Conservation (phyloP, 441 rosid species). For the Populus hybrid region DNA sequence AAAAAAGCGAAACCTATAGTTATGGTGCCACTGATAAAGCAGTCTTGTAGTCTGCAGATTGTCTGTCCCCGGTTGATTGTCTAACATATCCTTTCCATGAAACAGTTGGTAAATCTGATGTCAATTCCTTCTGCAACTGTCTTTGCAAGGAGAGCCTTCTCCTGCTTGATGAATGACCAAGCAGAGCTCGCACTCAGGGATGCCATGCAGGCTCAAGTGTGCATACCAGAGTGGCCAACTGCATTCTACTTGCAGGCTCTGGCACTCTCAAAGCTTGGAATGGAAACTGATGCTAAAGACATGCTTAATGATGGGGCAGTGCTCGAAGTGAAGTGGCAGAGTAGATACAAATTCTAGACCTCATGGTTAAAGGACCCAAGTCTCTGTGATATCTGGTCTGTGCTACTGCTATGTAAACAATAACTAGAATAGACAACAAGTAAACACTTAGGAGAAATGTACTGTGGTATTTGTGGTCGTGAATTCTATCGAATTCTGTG, state of each 20-base stretch:
- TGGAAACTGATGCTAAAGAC: conserved; percentile 97
- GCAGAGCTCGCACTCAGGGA: conserved; percentile 88
- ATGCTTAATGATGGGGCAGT: conserved; percentile 95
- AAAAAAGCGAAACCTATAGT: background rate
- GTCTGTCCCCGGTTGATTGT: background rate
- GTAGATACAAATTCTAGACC: conserved; percentile 28
- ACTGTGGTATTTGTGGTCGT: background rate
- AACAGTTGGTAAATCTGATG: conserved; percentile 79
- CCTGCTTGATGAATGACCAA: conserved; percentile 74
- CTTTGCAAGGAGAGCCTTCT: conserved; percentile 75
- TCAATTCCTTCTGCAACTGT: conserved; percentile 83
- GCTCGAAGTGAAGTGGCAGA: conserved; percentile 78
- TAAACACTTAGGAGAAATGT: background rate
- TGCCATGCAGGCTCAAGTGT: conserved; percentile 98
- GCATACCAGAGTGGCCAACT: conserved; percentile 94
- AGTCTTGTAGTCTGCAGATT: background rate
- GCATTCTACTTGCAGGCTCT: conserved; percentile 97
- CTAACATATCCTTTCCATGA: background rate
- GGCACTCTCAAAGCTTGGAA: conserved; percentile 91
- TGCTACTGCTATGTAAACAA: background rate
- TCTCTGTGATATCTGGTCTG: background rate
- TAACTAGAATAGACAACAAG: background rate
- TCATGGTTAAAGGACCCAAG: background rate
- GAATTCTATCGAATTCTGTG: background rate
- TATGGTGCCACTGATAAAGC: too few species aligned